Evolutionary conservation across 1,284 basidiomycete genomes (phyloP), one percentile per base, ranked within the genome.

Genomic region (Malassezia equina): DNA sequence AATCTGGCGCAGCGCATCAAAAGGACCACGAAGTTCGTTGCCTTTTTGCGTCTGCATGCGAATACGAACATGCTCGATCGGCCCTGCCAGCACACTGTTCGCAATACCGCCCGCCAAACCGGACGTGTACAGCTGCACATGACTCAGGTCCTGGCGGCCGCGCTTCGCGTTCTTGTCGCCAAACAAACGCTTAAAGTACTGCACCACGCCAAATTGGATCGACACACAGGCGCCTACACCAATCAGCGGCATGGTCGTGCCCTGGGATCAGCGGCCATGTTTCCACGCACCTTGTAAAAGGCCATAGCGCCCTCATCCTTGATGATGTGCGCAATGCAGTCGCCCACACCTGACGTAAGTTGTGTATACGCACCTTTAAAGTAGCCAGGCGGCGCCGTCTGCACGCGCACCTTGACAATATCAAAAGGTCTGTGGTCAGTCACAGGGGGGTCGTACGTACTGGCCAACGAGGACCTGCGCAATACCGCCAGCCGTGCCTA

Each of bases 1-100:
- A 33, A 58, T 52, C 43, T 64, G 60, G 2, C 32, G 23, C 24
- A 64, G 43, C 43, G 63, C 65, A 52, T 64, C 66, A 15, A 65
- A 47, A 0, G 62, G 58, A 80, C 86, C 71, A 1, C 31, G 31
- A 51, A 65, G 68, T 5, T 62, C 71, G 64, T 61, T 49, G 1
- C 59, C 52, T 12, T 62, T 64, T 51, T 74, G 69, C 13, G 72
- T 68, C 55, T 75, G 73, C 7, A 75, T 43, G 85, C 91, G 86
- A 67, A 96, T 96, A 79, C 93, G 86, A 67, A 96, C 90, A 73
- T 96, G 90, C 76, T 98, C 93, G 12, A 98, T 90, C 2, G 93
- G 93, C 1, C 90, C 89, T 0, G 90, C 91, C 17, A 95, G 88
- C 52, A 91, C 80, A 40, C 86, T 85, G 74, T 96, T 98, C 13